These are phyloP conservation scores for Suillus sp. DNA, from an alignment of 768 basidiomycete genomes.

Conservation along the genomic window DNA sequence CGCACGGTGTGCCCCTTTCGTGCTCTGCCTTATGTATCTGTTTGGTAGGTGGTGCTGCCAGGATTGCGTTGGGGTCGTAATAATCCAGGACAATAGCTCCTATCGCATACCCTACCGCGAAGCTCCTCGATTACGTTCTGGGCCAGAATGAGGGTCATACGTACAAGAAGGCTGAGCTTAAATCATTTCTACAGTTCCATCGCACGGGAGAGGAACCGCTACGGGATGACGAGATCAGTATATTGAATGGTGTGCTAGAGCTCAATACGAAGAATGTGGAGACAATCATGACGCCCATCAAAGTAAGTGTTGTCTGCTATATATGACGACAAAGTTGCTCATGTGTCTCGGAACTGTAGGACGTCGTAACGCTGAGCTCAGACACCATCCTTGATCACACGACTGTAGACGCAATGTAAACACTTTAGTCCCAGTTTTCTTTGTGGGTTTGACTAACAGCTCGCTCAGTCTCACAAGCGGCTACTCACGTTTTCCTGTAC, in stretches of 20 bases:
- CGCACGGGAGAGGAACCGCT: constrained; percentile 74
- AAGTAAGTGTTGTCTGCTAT: constrained; percentile 37
- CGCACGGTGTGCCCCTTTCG: constrained; percentile 74
- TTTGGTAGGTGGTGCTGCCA: constrained; percentile 34
- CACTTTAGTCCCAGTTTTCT: constrained; percentile 16
- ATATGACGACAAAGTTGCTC: constrained; percentile 24
- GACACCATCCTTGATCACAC: constrained; percentile 77
- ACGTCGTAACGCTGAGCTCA: too few species aligned
- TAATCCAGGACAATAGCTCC: constrained; percentile 48
- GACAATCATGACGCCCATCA: constrained; percentile 81
- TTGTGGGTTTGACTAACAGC: constrained; percentile 11
- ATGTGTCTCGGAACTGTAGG: constrained; percentile 42
- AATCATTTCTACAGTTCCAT: constrained; percentile 77
- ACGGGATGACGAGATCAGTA: constrained; percentile 79
- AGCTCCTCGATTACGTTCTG: constrained; percentile 77
- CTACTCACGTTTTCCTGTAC: constrained; percentile 91
- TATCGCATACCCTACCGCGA: constrained; percentile 71
- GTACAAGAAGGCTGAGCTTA: constrained; percentile 82
- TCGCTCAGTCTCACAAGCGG: constrained; percentile 65
- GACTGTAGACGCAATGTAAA: constrained; percentile 75
- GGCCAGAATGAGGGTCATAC: constrained; percentile 72
- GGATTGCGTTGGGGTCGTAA: not conserved
- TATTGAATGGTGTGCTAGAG: constrained; percentile 78
- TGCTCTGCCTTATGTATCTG: constrained; percentile 71
- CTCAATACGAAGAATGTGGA: constrained; percentile 78